These are phyloP conservation scores for Boletus barrowsii DNA, from an alignment of 768 basidiomycete genomes.

Conservation along the genomic window DNA sequence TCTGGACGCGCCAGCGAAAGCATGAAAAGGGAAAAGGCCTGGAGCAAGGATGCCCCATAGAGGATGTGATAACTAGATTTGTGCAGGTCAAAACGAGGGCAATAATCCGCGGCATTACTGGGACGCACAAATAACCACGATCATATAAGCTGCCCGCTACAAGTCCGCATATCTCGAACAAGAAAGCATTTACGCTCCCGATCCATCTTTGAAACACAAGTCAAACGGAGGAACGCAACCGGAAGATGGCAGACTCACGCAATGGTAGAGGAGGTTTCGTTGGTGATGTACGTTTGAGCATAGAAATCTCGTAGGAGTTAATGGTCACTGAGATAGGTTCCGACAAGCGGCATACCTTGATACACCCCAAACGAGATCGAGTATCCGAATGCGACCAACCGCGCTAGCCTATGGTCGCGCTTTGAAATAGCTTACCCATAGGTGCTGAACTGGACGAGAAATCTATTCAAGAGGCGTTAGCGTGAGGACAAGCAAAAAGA, in stretches of 20 bases:
- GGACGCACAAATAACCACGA: slow-evolving; percentile 47
- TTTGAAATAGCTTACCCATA: slow-evolving; percentile 29
- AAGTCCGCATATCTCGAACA: slow-evolving; percentile 44
- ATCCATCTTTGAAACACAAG: slow-evolving; percentile 34
- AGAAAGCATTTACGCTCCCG: slow-evolving; percentile 48
- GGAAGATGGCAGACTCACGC: slow-evolving; percentile 29
- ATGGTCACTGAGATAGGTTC: background rate
- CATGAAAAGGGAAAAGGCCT: slow-evolving; percentile 40
- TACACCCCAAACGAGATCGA: slow-evolving; percentile 42
- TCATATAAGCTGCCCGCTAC: slow-evolving; percentile 50
- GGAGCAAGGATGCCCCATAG: slow-evolving; percentile 28
- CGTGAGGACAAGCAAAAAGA: background rate
- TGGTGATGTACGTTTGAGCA: slow-evolving; percentile 35
- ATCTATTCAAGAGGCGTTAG: slow-evolving; percentile 18
- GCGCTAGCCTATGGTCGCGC: background rate
- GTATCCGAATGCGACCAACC: slow-evolving; percentile 19
- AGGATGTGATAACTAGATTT: slow-evolving; percentile 22
- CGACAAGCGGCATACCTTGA: slow-evolving; percentile 30
- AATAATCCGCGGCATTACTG: no score
- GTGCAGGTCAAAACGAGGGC: background rate
- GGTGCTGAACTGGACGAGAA: slow-evolving; percentile 38
- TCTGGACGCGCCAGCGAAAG: slow-evolving; percentile 43
- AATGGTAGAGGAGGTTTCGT: slow-evolving; percentile 37
- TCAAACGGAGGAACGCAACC: background rate
- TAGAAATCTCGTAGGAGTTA: slow-evolving; percentile 36